Evolutionary conservation across 2,329 filamentous ascomycete species (phyloP).

Genomic region (Fusarium sp.): DNA sequence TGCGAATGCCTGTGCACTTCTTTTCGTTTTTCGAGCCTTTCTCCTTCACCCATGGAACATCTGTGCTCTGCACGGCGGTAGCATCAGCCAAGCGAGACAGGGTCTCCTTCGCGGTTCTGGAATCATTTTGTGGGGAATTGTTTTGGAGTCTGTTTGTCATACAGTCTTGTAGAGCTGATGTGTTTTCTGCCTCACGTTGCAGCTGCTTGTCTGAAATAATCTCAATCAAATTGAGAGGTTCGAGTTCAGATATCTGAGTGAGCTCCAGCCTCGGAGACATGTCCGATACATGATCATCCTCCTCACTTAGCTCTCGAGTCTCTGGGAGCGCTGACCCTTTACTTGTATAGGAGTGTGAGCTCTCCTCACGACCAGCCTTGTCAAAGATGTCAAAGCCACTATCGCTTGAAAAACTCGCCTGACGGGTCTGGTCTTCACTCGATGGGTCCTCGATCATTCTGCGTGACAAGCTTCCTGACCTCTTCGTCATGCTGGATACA

Average conservation of each 20-base stretch:
- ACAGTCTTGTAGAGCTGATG: neutral
- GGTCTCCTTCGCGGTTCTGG: constrained; percentile 28
- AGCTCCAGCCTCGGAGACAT: constrained; percentile 8
- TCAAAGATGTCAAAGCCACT: constrained; percentile 6
- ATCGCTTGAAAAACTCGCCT: constrained; percentile 27
- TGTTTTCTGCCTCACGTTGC: neutral
- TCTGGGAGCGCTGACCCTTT: constrained; percentile 16
- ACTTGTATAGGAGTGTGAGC: constrained; percentile 12
- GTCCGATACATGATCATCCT: neutral
- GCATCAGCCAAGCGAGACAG: neutral
- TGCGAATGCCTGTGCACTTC: constrained; percentile 52
- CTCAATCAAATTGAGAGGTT: constrained; percentile 7
- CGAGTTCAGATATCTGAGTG: constrained; percentile 4
- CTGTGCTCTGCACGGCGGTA: constrained; percentile 35
- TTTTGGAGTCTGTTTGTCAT: constrained; percentile 11
- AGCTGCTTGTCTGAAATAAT: neutral
- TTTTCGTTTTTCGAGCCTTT: neutral
- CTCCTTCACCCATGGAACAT: constrained; percentile 50
- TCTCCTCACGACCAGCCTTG: constrained; percentile 3
- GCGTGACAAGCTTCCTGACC: constrained; percentile 65
- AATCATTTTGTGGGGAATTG: constrained; percentile 2
- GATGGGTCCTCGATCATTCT: constrained; percentile 10
- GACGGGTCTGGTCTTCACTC: constrained; percentile 4
- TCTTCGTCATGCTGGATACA: constrained; percentile 79
- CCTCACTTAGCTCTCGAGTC: constrained; percentile 3